These are phyloP conservation scores for Dendrobium officinale DNA, from an alignment of 106 monocot genomes.

Conservation along the genomic window DNA sequence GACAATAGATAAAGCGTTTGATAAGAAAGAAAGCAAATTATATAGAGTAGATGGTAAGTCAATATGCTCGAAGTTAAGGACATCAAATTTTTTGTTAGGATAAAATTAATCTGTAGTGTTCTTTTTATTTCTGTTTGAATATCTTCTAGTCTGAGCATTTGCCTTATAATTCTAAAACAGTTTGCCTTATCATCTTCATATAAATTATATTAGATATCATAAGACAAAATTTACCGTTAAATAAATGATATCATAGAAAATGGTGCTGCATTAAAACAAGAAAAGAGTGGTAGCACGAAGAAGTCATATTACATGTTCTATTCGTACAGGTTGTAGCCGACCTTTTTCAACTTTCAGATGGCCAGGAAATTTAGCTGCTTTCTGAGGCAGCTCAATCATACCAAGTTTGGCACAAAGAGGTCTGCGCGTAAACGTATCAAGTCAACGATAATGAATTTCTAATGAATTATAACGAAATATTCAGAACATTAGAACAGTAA, in stretches of 20 bases:
- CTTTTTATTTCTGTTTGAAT: too few species aligned
- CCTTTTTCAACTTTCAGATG: conserved; percentile 33
- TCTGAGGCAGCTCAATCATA: conserved; percentile 22
- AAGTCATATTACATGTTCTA: conserved; percentile 27
- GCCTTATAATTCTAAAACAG: too few species aligned
- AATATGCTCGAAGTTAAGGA: too few species aligned
- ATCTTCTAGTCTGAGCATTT: too few species aligned
- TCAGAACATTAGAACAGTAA: background rate
- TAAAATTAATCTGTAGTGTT: too few species aligned
- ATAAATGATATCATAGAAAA: background rate
- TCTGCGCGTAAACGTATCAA: conserved; percentile 26
- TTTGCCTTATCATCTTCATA: too few species aligned
- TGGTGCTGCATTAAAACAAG: background rate
- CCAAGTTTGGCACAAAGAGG: conserved; percentile 53
- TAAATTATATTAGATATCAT: too few species aligned
- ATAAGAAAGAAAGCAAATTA: background rate
- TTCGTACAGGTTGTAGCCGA: conserved; percentile 22
- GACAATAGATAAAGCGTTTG: background rate
- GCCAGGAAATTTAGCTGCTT: conserved; percentile 22
- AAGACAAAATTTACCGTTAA: too few species aligned
- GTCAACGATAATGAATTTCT: background rate
- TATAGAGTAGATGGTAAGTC: too few species aligned
- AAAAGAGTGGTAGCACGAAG: background rate
- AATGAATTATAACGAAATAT: background rate
- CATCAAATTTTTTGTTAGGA: too few species aligned